Percentiles rank a stretch among this genome's conserved stretches.
Conservation (phyloP, 306 rosid species). For the Purshia tridentata region DNA sequence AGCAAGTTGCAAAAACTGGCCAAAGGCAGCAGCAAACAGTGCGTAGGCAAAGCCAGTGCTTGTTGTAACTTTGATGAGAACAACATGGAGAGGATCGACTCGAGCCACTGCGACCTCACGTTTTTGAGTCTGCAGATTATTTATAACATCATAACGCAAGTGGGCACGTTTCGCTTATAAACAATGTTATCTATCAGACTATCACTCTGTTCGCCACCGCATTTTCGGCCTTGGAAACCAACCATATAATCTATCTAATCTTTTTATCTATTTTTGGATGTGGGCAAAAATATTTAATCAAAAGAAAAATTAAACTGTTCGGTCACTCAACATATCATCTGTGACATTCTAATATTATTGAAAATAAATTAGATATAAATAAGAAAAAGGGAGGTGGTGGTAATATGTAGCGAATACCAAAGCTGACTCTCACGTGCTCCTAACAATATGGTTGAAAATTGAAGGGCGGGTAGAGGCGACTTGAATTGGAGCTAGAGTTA, state of each 20-base stretch:
- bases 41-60: too few relatives aligned
- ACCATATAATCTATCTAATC: neutral
- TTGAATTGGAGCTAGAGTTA: neutral
- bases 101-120: slow-evolving; percentile 1
- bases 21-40: too few relatives aligned
- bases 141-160: neutral
- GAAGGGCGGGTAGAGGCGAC: neutral
- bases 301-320: too few relatives aligned
- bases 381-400: too few relatives aligned
- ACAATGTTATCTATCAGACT: neutral
- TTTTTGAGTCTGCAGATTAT: neutral
- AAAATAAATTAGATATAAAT: too few relatives aligned
- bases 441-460: neutral
- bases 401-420: neutral
- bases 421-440: slow-evolving; percentile 21
- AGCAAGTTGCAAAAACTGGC: too few relatives aligned
- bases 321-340: too few relatives aligned
- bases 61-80: too few relatives aligned
- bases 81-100: too few relatives aligned
- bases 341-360: too few relatives aligned
- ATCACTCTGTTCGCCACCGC: slow-evolving; percentile 12
- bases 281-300: too few relatives aligned
- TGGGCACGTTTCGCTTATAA: slow-evolving; percentile 4
- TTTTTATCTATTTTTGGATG: neutral
- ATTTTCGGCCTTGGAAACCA: slow-evolving; percentile 20